A percentile compares a stretch with the other conserved stretches of the same genome.
Conservation (phyloP, 768 basidiomycete species). For the Mycena vitilis region DNA sequence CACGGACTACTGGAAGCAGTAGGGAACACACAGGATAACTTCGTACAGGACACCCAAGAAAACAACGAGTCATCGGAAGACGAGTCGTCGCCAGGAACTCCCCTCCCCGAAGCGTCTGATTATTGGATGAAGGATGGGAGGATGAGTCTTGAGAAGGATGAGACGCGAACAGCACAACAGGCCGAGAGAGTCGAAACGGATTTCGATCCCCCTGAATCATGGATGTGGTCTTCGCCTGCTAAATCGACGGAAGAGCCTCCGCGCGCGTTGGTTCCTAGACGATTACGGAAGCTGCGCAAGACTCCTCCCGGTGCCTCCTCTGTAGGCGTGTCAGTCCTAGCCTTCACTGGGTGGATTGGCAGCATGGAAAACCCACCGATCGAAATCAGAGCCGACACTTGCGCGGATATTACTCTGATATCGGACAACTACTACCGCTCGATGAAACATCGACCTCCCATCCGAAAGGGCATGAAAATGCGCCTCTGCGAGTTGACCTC, state of each 20-base stretch:
- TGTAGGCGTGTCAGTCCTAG: not conserved
- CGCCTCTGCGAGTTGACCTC: not conserved
- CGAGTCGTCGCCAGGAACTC: too few species aligned
- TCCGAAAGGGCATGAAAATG: too few species aligned
- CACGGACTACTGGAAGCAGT: too few species aligned
- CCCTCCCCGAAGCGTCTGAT: too few species aligned
- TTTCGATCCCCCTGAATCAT: too few species aligned
- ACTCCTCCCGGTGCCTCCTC: not conserved
- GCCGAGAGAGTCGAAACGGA: too few species aligned
- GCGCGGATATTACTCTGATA: not conserved
- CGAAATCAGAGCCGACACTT: not conserved
- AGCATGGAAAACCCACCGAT: not conserved
- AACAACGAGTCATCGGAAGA: not conserved
- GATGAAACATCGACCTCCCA: not conserved
- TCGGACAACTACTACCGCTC: not conserved
- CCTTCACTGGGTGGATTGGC: not conserved
- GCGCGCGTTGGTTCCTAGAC: too few species aligned
- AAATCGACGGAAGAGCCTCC: too few species aligned
- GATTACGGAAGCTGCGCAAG: not conserved
- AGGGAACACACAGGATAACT: too few species aligned
- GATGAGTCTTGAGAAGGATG: not conserved
- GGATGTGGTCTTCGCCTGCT: too few species aligned
- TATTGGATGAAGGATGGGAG: not conserved
- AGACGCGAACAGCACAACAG: too few species aligned
- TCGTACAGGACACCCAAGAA: slow-evolving; percentile 5